Conservation (phyloP, 768 basidiomycete genomes). For the Mrakia blollopis region DNA sequence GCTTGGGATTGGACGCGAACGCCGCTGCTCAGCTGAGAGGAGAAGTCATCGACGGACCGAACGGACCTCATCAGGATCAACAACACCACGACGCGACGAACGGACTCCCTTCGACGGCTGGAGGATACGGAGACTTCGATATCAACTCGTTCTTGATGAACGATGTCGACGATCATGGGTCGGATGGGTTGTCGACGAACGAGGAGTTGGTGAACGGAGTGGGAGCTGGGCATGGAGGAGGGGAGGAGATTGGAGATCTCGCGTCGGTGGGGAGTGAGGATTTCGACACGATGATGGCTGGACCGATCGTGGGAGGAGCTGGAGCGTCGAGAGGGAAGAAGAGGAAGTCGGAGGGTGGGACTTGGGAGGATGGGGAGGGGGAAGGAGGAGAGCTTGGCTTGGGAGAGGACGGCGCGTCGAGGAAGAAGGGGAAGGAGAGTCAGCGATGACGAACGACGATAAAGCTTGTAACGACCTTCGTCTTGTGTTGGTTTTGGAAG, state of each 20-base stretch:
- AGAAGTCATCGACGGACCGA: conserved; percentile 11
- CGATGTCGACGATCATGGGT: neutral
- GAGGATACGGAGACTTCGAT: conserved; percentile 9
- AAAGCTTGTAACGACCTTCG: too few relatives aligned
- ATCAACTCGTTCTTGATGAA: conserved; percentile 13
- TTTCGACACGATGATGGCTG: conserved; percentile 7
- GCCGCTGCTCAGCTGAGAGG: neutral
- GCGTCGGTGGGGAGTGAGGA: neutral
- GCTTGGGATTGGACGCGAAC: conserved; percentile 14
- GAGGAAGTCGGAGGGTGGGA: conserved; percentile 4
- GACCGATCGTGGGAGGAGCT: neutral
- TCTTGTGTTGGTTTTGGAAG: too few relatives aligned
- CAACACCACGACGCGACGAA: neutral
- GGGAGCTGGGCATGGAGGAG: too few relatives aligned
- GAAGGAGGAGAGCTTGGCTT: neutral
- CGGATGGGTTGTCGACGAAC: neutral
- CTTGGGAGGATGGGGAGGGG: neutral
- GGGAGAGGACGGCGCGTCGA: neutral
- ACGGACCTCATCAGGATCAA: neutral
- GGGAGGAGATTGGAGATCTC: neutral
- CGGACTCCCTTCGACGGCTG: neutral
- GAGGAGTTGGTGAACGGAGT: neutral
- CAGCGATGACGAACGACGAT: too few relatives aligned
- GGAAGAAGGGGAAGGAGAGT: conserved; percentile 1
- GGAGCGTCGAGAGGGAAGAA: conserved; percentile 12